These are phyloP conservation scores for Symbiodinium pilosum DNA, from an alignment of 73 alveolate genomes.

Conservation along the genomic window DNA sequence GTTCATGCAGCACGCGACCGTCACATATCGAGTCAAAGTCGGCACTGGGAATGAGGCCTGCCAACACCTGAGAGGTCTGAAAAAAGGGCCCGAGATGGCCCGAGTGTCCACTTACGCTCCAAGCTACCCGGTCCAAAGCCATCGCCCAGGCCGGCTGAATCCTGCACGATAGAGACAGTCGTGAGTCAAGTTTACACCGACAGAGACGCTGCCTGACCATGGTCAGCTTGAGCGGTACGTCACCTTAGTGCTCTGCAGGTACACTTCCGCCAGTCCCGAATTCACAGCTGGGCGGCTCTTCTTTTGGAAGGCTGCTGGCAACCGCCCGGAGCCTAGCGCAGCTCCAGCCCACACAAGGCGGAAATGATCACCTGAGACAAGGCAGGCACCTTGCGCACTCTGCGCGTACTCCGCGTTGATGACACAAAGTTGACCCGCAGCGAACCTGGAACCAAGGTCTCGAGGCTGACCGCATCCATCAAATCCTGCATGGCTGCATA, in stretches of 20 bases:
- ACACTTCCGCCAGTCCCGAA: background rate
- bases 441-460: conserved; percentile 35
- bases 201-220: conserved; percentile 5
- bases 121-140: conserved; percentile 37
- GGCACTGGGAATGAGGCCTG: background rate
- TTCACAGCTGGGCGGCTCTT: background rate
- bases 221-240: conserved; percentile 43
- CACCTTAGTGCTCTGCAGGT: conserved; percentile 14
- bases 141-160: conserved; percentile 64
- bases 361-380: conserved; percentile 29
- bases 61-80: background rate
- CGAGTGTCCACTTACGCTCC: background rate
- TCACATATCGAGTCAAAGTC: conserved; percentile 4
- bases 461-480: conserved; percentile 61
- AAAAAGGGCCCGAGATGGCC: background rate
- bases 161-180: too few species aligned
- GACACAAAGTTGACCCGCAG: too few species aligned
- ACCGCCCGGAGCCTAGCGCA: conserved; percentile 46
- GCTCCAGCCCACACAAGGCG: conserved; percentile 79
- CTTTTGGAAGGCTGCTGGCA: conserved; percentile 16
- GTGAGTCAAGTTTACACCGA: background rate
- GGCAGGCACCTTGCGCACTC: too few species aligned
- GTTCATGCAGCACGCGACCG: background rate
- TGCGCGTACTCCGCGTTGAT: too few species aligned
- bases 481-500: background rate